These are phyloP conservation scores for Rhynchospora pubera DNA, from an alignment of 176 grass and related monocot species.

Conservation along the genomic window DNA sequence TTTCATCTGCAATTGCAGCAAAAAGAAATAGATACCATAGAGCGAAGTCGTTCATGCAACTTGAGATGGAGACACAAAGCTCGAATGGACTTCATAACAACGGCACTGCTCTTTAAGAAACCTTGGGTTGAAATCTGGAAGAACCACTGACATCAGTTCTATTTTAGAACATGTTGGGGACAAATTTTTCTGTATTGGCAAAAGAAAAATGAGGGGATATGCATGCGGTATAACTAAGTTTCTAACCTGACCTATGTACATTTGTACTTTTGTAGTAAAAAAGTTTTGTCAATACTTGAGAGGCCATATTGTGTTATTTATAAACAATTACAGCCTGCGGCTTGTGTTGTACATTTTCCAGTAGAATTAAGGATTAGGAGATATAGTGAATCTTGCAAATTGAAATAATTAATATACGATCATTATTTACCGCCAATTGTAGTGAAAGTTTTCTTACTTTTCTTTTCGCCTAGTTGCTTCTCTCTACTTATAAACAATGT, in stretches of 20 bases:
- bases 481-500: too few relatives aligned
- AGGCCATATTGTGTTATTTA: neutral
- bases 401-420: neutral
- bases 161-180: too few relatives aligned
- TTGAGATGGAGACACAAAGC: constrained; percentile 77
- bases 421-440: too few relatives aligned
- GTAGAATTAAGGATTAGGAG: neutral
- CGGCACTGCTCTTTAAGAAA: constrained; percentile 33
- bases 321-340: neutral
- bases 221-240: neutral
- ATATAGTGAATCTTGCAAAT: neutral
- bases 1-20: constrained; percentile 67
- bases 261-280: neutral
- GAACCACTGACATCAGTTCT: neutral
- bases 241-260: constrained; percentile 12
- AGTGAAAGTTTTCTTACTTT: too few relatives aligned
- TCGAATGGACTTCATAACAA: constrained; percentile 51
- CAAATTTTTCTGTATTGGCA: neutral
- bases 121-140: neutral
- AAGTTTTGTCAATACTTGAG: constrained; percentile 15
- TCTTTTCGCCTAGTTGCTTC: too few relatives aligned
- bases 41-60: constrained; percentile 86
- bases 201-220: neutral
- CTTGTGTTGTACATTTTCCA: neutral
- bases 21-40: constrained; percentile 97